These are phyloP conservation scores for Xylaria sp. DNA, from an alignment of 495 filamentous ascomycete species.

Conservation along the genomic window DNA sequence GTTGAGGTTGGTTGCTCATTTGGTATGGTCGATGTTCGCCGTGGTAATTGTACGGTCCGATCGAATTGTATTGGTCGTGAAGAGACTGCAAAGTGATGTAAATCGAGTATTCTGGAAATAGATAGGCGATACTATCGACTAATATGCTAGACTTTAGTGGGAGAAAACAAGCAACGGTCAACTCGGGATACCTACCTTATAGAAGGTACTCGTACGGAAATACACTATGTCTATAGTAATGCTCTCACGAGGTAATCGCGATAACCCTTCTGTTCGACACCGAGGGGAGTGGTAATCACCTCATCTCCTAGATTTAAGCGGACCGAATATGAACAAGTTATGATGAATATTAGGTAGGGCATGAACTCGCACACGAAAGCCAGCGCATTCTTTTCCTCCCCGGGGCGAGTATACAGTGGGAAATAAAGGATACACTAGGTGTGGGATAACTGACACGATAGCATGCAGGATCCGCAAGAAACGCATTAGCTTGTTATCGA, in stretches of 20 bases:
- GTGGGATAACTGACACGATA: neutral
- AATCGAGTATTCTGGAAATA: neutral
- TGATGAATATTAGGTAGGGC: neutral
- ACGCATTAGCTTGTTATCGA: constrained; percentile 4
- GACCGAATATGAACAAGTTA: neutral
- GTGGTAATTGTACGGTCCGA: neutral
- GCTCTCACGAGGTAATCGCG: neutral
- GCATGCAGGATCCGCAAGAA: neutral
- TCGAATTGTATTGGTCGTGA: neutral
- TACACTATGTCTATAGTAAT: neutral
- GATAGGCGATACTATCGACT: neutral
- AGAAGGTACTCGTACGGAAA: neutral
- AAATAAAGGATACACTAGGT: neutral
- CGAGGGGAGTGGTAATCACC: neutral
- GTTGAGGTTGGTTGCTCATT: neutral
- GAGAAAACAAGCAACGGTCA: neutral
- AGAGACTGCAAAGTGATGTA: neutral
- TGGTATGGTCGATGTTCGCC: neutral
- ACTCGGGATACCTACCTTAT: neutral
- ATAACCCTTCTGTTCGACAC: neutral
- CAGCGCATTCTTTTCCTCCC: neutral
- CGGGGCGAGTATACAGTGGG: neutral
- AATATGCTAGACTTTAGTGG: neutral
- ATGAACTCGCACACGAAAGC: neutral
- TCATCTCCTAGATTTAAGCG: neutral